phyloP scores from a whole-genome alignment of 805 yeast species.

The Kazachstania martiniae region DNA sequence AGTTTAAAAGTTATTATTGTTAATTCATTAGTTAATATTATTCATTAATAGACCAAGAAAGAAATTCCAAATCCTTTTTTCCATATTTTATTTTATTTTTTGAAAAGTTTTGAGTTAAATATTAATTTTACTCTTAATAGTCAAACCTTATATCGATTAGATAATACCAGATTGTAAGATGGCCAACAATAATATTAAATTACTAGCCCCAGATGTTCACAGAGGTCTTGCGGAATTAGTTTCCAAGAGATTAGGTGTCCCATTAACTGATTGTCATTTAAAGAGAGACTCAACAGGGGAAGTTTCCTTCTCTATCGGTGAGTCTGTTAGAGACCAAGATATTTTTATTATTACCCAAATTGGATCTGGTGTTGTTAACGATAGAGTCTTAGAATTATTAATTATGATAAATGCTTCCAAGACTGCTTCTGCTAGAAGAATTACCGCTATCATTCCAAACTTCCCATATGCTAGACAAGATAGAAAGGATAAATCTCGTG shows the following conservation, averaged over 20 bases:
- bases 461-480: constrained; percentile 84
- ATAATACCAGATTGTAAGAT: too few relatives aligned
- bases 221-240: constrained; percentile 59
- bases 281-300: constrained; percentile 65
- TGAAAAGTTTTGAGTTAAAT: too few relatives aligned
- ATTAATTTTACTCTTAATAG: not conserved
- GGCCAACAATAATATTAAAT: constrained; percentile 67
- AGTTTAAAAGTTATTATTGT: too few relatives aligned
- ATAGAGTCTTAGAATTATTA: constrained; percentile 58
- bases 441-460: constrained; percentile 76
- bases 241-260: constrained; percentile 47
- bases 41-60: too few relatives aligned
- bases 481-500: constrained; percentile 73
- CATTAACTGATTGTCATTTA: constrained; percentile 49
- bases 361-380: constrained; percentile 69
- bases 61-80: too few relatives aligned
- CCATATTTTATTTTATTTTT: too few relatives aligned
- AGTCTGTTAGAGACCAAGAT: constrained; percentile 78
- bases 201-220: constrained; percentile 58
- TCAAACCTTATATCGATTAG: not conserved
- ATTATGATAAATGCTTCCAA: constrained; percentile 80
- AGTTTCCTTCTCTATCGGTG: constrained; percentile 66
- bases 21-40: too few relatives aligned
- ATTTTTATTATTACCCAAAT: constrained; percentile 69
- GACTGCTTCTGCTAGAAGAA: constrained; percentile 75